Evolutionary conservation across 1,284 basidiomycete genomes (phyloP).

Genomic region (Caloboletus firmus): DNA sequence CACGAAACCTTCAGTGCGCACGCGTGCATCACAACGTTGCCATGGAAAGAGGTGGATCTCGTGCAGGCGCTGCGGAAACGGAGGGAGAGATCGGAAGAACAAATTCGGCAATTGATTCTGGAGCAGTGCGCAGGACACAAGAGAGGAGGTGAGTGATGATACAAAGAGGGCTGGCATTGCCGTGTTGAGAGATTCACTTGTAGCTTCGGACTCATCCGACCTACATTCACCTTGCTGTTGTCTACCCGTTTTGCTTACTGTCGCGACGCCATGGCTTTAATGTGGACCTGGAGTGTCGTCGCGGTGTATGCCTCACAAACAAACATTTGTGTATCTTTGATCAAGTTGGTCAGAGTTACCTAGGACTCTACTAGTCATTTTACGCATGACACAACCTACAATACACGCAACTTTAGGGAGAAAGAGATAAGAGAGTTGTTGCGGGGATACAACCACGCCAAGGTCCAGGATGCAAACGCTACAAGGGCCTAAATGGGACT

Average conservation of each 20-base stretch:
- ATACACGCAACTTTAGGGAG: neutral
- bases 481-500: neutral
- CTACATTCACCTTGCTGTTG: slow-evolving; percentile 1
- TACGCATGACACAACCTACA: neutral
- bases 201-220: neutral
- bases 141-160: slow-evolving; percentile 15
- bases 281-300: neutral
- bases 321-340: neutral
- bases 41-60: slow-evolving; percentile 14
- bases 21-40: slow-evolving; percentile 31
- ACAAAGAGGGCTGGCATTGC: neutral
- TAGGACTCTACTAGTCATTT: neutral
- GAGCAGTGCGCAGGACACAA: slow-evolving; percentile 12
- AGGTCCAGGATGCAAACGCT: neutral
- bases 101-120: slow-evolving; percentile 15
- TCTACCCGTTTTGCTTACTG: slow-evolving; percentile 3
- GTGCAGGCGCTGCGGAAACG: slow-evolving; percentile 13
- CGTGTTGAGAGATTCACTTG: slow-evolving; percentile 2
- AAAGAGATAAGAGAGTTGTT: neutral
- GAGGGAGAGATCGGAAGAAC: slow-evolving; percentile 19
- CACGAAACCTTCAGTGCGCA: slow-evolving; percentile 24
- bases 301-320: neutral
- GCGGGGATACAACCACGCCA: neutral
- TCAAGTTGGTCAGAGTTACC: neutral
- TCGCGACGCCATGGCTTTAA: neutral